phyloP scores from a whole-genome alignment of 441 rosid genomes.

The Populus tomentosa region DNA sequence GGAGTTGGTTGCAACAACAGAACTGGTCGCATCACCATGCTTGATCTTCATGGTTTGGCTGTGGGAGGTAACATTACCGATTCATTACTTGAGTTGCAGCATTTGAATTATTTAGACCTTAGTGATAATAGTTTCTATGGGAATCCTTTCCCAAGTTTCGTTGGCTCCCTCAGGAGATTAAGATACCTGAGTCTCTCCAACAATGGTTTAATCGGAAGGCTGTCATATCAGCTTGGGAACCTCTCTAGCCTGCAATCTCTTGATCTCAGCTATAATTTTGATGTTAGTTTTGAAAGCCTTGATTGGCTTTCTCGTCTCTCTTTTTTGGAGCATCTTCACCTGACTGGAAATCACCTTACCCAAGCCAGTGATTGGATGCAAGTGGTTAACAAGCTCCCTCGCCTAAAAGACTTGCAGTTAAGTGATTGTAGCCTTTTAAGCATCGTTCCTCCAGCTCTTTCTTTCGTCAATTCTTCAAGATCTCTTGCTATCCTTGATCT shows the following conservation, averaged over 20 bases:
- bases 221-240: conserved; percentile 14
- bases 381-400: conserved; percentile 2
- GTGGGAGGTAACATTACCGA: conserved; percentile 11
- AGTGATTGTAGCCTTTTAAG: neutral
- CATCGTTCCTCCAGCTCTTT: neutral
- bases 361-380: conserved; percentile 2
- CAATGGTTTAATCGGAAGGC: conserved; percentile 9
- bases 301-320: conserved; percentile 4
- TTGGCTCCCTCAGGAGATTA: conserved; percentile 6
- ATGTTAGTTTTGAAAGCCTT: neutral
- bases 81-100: conserved; percentile 12
- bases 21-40: neutral
- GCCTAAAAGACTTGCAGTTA: neutral
- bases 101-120: conserved; percentile 12
- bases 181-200: conserved; percentile 10
- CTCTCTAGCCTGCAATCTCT: conserved; percentile 13
- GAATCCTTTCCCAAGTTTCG: neutral
- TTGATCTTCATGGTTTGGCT: conserved; percentile 9
- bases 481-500: conserved; percentile 4
- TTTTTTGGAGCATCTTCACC: neutral
- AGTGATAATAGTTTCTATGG: conserved; percentile 10
- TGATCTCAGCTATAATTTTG: conserved; percentile 7
- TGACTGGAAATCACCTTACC: neutral
- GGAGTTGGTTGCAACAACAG: conserved; percentile 13
- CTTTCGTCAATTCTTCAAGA: conserved; percentile 5